Percentiles rank a stretch among this genome's conserved stretches.
Evolutionary conservation across 2,329 filamentous ascomycete species (phyloP).

Genomic region (Grosmannia penicillata): DNA sequence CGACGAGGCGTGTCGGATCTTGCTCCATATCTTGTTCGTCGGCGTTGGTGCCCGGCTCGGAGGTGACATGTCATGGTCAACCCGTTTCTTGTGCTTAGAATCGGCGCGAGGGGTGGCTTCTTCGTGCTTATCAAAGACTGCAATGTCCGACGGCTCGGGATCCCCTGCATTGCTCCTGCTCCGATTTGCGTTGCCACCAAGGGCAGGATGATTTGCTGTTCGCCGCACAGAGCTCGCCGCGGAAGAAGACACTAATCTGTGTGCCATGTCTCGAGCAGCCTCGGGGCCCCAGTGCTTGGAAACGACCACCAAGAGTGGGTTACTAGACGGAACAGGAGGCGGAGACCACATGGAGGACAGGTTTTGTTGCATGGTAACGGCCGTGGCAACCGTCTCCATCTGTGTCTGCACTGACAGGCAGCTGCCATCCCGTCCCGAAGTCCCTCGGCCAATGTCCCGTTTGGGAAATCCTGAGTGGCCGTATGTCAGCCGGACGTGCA

Average conservation of each 20-base stretch:
- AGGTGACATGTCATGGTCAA: neutral
- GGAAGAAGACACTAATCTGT: conserved; percentile 12
- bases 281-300: conserved; percentile 32
- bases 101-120: conserved; percentile 7
- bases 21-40: conserved; percentile 8
- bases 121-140: conserved; percentile 1
- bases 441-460: conserved; percentile 4
- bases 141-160: neutral
- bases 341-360: conserved; percentile 36
- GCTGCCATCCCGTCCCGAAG: conserved; percentile 12
- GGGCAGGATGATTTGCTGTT: conserved; percentile 3
- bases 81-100: neutral
- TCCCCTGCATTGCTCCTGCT: neutral
- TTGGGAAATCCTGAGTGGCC: conserved; percentile 40
- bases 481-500: conserved; percentile 38
- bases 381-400: conserved; percentile 36
- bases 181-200: no score
- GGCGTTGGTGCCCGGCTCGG: conserved; percentile 1
- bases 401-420: conserved; percentile 28
- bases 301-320: conserved; percentile 28
- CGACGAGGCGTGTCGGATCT: conserved; percentile 9
- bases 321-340: conserved; percentile 19
- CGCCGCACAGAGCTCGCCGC: conserved; percentile 1
- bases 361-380: conserved; percentile 33
- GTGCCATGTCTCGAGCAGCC: conserved; percentile 27